Base-by-base conservation (phyloP, 805 yeast genomes). In the Lachancea sp. region DNA sequence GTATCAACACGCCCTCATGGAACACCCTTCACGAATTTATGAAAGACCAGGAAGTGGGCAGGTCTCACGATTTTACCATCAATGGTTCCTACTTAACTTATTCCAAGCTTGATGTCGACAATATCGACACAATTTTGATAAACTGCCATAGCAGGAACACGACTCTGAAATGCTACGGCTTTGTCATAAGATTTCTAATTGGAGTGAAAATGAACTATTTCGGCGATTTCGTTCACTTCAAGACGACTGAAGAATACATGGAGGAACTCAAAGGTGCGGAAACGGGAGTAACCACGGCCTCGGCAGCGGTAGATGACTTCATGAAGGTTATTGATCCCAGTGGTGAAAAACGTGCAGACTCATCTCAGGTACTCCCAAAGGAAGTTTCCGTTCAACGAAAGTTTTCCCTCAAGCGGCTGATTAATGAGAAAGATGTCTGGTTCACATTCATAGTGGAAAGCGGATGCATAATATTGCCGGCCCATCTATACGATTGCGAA, bases 1-100 rank as follows among this genome's bases (percentile, higher is more conserved):
- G 76, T 0, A 60, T 90, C 2, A 83, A 81, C 46, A 78, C 93
- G 0, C 98, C 99, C 0, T 83, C 91, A 1, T 93, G 98, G 96
- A 95, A 88, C 57, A 90, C 98, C 0, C 68, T 80, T 20, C 77
- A 80, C 44, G 81, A 83, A 39, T 91, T 91, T 52, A 61, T 85
- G 67, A 73, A 74, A 38, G 65, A 74, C 11, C 77, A 74, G 16
- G 74, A 75, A 13, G 72, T 88, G 49, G 98, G 96, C 0, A 68
- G 79, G 49, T 78, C 89, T 0, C 68, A 74, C 22, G 74, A 81
- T 44, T 82, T 89, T 54, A 63, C 59, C 1, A 62, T 88, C 15
- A 63, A 64, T 1, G 95, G 96, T 0, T 73, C 81, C 0, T 84
- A 86, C 62, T 75, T 82, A 0, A 81, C 75, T 53, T 77, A 69